A percentile compares a stretch with the other conserved stretches of the same genome.
Evolutionary conservation across 208 protist species (phyloP).

Genomic region (Acanthamoeba quina): DNA sequence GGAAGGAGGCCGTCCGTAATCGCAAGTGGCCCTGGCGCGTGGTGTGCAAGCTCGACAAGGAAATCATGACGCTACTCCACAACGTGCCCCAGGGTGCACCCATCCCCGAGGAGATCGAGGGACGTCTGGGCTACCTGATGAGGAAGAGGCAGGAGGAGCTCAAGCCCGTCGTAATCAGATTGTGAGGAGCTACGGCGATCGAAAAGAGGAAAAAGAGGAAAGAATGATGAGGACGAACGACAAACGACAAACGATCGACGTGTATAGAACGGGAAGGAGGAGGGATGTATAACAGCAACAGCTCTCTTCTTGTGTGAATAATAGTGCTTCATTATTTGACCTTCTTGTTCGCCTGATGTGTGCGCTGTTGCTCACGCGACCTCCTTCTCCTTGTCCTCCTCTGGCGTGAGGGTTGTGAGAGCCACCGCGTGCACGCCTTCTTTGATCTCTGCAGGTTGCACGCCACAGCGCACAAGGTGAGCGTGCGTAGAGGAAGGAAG

Average conservation of each 20-base stretch:
- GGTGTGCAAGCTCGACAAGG: constrained; percentile 83
- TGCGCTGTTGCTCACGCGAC: not conserved
- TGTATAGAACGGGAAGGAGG: not conserved
- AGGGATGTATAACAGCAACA: not conserved
- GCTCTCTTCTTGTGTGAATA: not conserved
- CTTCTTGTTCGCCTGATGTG: not conserved
- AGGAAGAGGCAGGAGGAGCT: constrained; percentile 80
- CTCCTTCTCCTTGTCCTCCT: constrained; percentile 48
- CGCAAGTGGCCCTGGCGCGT: constrained; percentile 85
- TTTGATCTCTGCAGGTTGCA: constrained; percentile 15
- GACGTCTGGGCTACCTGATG: constrained; percentile 71
- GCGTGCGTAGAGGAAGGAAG: not conserved
- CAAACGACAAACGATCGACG: not conserved
- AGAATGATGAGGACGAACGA: not conserved
- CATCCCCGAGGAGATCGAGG: constrained; percentile 76
- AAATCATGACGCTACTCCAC: constrained; percentile 84
- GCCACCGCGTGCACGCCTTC: constrained; percentile 42
- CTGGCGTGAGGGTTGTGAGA: constrained; percentile 2
- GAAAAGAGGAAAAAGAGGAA: not conserved
- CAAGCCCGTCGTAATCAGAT: constrained; percentile 80
- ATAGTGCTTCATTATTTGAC: not conserved
- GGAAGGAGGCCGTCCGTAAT: constrained; percentile 84
- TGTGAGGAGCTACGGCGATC: constrained; percentile 53
- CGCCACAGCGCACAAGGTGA: too few species aligned
- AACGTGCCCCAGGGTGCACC: constrained; percentile 80